Percentiles rank a stretch among this genome's conserved stretches.
phyloP scores from a whole-genome alignment of 495 filamentous ascomycete species.

The Penicillium macrosclerotiorum region DNA sequence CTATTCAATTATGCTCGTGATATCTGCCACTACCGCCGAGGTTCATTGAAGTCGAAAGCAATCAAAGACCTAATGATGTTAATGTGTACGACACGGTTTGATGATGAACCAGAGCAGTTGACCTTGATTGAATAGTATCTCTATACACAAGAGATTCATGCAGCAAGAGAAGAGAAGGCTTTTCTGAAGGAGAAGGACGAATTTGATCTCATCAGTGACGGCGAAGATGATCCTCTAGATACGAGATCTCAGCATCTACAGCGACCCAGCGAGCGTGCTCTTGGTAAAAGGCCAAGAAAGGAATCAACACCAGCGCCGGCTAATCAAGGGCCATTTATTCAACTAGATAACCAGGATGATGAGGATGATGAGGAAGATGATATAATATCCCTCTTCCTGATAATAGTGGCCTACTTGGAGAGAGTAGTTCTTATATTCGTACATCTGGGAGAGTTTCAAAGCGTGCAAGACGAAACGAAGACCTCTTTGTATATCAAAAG shows the following conservation, averaged over 20 bases:
- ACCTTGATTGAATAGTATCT: neutral
- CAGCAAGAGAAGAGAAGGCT: neutral
- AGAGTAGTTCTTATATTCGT: neutral
- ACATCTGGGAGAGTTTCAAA: neutral
- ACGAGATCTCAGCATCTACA: neutral
- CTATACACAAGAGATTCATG: neutral
- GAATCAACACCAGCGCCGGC: no score
- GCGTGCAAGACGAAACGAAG: neutral
- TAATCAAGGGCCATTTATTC: neutral
- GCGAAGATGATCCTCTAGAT: neutral
- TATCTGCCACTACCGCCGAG: slow-evolving; percentile 14
- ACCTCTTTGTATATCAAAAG: neutral
- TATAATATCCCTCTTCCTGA: neutral
- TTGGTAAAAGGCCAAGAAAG: neutral
- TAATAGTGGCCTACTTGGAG: neutral
- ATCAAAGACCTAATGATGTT: slow-evolving; percentile 11
- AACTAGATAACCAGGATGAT: neutral
- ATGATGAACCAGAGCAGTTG: neutral
- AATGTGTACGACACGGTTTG: slow-evolving; percentile 7
- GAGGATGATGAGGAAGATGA: no score
- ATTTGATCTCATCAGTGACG: neutral
- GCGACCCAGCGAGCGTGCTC: neutral
- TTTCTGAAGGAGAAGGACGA: neutral
- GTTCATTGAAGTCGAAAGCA: neutral
- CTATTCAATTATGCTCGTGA: slow-evolving; percentile 17